Conservation (phyloP, 2,329 filamentous ascomycete genomes). For the Coniochaeta ligniaria region DNA sequence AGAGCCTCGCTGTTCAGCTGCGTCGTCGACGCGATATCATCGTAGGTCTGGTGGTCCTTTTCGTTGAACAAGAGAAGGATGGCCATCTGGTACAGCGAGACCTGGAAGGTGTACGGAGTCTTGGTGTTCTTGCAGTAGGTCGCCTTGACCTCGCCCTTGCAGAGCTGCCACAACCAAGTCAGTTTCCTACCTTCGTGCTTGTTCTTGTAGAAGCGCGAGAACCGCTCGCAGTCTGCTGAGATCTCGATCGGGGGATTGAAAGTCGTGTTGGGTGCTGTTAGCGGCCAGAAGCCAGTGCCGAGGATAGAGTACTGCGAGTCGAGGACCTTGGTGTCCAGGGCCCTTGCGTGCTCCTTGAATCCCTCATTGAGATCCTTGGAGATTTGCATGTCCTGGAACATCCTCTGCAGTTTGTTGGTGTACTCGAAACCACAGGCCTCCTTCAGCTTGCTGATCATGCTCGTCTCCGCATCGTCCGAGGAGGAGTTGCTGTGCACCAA, state of each 20-base stretch:
- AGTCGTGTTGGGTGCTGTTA: constrained; percentile 77
- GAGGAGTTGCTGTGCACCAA: constrained; percentile 92
- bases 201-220: constrained; percentile 85
- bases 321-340: constrained; percentile 62
- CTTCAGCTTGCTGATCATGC: constrained; percentile 99
- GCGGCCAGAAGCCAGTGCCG: constrained; percentile 95
- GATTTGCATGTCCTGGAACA: constrained; percentile 99
- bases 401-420: constrained; percentile 97
- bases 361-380: constrained; percentile 92
- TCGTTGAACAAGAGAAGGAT: constrained; percentile 94
- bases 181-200: constrained; percentile 96
- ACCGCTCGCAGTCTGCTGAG: constrained; percentile 79
- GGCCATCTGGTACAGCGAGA: constrained; percentile 97
- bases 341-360: constrained; percentile 70
- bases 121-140: constrained; percentile 87
- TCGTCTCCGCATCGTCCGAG: constrained; percentile 94
- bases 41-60: constrained; percentile 74
- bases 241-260: constrained; percentile 86
- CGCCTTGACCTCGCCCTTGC: constrained; percentile 92
- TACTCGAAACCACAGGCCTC: constrained; percentile 98
- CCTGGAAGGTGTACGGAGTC: constrained; percentile 92
- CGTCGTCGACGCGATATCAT: constrained; percentile 79
- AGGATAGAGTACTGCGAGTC: constrained; percentile 90
- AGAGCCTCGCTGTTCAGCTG: constrained; percentile 74
- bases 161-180: constrained; percentile 96